These are phyloP conservation scores for Jamesozyma jinghongensis DNA, from an alignment of 805 yeast genomes.

Conservation along the genomic window DNA sequence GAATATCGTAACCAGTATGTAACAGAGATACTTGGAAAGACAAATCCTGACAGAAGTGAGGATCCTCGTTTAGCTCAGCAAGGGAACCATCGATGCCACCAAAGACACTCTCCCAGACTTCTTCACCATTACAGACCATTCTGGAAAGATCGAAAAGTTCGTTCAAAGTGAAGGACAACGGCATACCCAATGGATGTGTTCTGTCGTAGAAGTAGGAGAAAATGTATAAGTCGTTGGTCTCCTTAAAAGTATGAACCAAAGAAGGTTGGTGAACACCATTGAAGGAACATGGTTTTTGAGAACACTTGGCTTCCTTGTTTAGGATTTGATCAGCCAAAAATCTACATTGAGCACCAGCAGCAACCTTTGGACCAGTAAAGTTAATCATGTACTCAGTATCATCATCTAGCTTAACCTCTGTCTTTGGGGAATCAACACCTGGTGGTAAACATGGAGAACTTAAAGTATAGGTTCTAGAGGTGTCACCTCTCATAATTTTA, in stretches of 20 bases:
- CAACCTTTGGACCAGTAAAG: slow-evolving; percentile 53
- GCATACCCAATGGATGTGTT: slow-evolving; percentile 92
- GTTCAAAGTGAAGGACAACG: slow-evolving; percentile 72
- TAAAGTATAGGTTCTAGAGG: slow-evolving; percentile 38
- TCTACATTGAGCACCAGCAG: slow-evolving; percentile 82
- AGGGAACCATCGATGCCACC: slow-evolving; percentile 60
- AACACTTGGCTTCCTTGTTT: slow-evolving; percentile 75
- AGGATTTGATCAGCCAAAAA: slow-evolving; percentile 70
- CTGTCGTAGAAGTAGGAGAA: slow-evolving; percentile 95
- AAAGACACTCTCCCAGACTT: slow-evolving; percentile 60
- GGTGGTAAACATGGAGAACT: slow-evolving; percentile 87
- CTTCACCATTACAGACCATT: slow-evolving; percentile 78
- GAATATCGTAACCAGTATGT: slow-evolving; percentile 96
- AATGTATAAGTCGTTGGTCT: slow-evolving; percentile 68
- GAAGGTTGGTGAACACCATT: slow-evolving; percentile 98
- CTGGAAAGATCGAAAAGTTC: slow-evolving; percentile 77
- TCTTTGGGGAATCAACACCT: slow-evolving; percentile 48
- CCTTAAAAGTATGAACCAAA: slow-evolving; percentile 63
- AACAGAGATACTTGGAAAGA: slow-evolving; percentile 82
- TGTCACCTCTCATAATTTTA: slow-evolving; percentile 31
- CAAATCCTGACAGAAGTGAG: slow-evolving; percentile 90
- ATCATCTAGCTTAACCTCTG: slow-evolving; percentile 47
- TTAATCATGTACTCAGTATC: slow-evolving; percentile 43
- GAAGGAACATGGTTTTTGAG: slow-evolving; percentile 79
- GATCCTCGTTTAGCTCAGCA: slow-evolving; percentile 60